These are phyloP conservation scores for Carallia brachiata DNA, from an alignment of 345 rosid species.

Conservation along the genomic window DNA sequence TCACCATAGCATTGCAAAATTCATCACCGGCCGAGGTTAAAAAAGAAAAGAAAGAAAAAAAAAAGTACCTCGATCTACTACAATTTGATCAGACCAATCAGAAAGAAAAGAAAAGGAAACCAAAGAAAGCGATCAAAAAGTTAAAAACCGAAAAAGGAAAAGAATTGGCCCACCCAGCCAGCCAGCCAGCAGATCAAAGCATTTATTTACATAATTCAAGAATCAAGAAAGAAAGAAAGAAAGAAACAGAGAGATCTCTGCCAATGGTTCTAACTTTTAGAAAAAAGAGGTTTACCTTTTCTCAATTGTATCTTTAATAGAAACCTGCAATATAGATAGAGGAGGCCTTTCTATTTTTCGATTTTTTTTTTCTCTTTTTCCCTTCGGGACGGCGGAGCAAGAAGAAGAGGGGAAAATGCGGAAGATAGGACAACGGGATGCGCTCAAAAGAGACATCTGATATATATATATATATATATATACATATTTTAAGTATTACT, in stretches of 20 bases:
- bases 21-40: neutral
- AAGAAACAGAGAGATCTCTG: neutral
- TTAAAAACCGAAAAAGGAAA: neutral
- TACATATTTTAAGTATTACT: too few relatives aligned
- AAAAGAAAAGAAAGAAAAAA: neutral
- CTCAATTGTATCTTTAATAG: too few relatives aligned
- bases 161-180: neutral
- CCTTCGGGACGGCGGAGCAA: neutral
- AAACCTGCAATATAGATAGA: too few relatives aligned
- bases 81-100: slow-evolving; percentile 8
- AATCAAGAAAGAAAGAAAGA: neutral
- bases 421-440: neutral
- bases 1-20: neutral
- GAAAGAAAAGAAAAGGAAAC: neutral
- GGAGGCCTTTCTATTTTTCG: too few relatives aligned
- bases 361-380: neutral
- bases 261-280: neutral
- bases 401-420: neutral
- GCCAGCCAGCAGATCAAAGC: neutral
- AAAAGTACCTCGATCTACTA: slow-evolving; percentile 9
- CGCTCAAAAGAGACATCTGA: neutral
- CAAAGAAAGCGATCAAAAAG: neutral
- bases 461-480: too few relatives aligned
- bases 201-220: neutral
- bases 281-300: too few relatives aligned